These are phyloP conservation scores for Mycena sanguinolenta DNA, from an alignment of 768 basidiomycete genomes.

Conservation along the genomic window DNA sequence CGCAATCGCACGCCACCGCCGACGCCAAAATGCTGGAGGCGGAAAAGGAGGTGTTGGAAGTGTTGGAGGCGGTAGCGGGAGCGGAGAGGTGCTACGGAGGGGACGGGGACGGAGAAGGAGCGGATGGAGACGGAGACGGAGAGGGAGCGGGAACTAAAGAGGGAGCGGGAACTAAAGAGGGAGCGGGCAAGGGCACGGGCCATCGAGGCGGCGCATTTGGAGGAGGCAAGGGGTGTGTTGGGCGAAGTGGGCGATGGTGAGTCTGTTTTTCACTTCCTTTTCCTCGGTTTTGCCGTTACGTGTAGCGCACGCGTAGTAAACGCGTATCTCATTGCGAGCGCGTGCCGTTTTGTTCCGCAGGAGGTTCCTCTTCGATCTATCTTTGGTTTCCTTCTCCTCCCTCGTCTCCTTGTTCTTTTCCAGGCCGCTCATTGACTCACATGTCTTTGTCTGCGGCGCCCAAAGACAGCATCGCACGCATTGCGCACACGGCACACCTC, in stretches of 20 bases:
- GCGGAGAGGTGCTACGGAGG: conserved; percentile 52
- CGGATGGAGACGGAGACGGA: too few species aligned
- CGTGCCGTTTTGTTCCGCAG: too few species aligned
- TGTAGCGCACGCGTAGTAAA: too few species aligned
- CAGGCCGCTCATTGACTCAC: not conserved
- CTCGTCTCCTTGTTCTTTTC: not conserved
- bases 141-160: conserved; percentile 32
- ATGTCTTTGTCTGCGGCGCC: conserved; percentile 60
- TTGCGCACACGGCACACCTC: conserved; percentile 83
- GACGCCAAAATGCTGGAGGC: conserved; percentile 43
- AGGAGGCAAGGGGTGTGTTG: conserved; percentile 67
- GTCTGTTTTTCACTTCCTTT: conserved; percentile 41
- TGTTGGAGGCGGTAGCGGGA: conserved; percentile 61
- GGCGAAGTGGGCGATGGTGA: conserved; percentile 71
- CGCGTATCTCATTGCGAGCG: too few species aligned
- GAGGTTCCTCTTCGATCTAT: too few species aligned
- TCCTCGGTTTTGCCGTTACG: not conserved
- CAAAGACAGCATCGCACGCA: conserved; percentile 74
- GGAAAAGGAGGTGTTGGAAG: conserved; percentile 35
- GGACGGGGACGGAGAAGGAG: too few species aligned
- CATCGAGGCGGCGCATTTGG: conserved; percentile 61
- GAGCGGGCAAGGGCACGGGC: conserved; percentile 38
- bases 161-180: conserved; percentile 47
- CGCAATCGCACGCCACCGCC: conserved; percentile 34
- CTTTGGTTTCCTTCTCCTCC: too few species aligned